A percentile compares a stretch with the other conserved stretches of the same genome.
Evolutionary conservation across 2,329 filamentous ascomycete genomes (phyloP).

Genomic region (Aspergillus tamarii): DNA sequence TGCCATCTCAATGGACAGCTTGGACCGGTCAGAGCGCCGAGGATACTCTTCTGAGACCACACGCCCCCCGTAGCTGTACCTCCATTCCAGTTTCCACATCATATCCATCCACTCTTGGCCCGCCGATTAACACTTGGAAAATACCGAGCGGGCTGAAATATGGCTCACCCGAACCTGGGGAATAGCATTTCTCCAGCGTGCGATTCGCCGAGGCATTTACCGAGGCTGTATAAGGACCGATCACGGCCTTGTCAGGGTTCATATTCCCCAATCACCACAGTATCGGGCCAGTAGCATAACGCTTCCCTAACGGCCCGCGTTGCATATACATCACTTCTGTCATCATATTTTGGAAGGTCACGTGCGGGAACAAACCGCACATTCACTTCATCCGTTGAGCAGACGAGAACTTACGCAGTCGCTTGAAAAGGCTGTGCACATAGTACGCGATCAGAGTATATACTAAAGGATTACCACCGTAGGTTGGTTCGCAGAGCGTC

Average conservation of each 20-base stretch:
- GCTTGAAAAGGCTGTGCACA: background rate
- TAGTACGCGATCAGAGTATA: background rate
- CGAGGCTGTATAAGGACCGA: background rate
- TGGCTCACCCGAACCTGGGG: background rate
- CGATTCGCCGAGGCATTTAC: background rate
- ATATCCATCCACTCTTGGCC: background rate
- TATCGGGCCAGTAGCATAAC: too few relatives aligned
- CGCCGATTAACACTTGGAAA: background rate
- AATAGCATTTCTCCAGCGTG: background rate
- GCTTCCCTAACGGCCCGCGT: background rate
- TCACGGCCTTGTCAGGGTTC: background rate
- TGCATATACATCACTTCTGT: background rate
- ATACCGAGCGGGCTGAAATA: background rate
- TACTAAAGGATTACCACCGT: background rate
- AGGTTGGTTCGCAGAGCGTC: background rate
- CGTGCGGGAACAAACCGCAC: background rate
- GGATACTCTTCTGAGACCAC: slow-evolving; percentile 19
- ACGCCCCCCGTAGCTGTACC: background rate
- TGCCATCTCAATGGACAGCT: slow-evolving; percentile 33
- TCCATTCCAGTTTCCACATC: background rate
- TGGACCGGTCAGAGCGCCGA: slow-evolving; percentile 30
- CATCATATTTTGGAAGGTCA: background rate
- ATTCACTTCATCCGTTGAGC: background rate
- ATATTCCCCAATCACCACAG: background rate
- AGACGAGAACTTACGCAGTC: background rate